A percentile compares a stretch with the other conserved stretches of the same genome.
Evolutionary conservation across 129 eudicot genomes (phyloP).

Genomic region (Flaveria sonorensis): DNA sequence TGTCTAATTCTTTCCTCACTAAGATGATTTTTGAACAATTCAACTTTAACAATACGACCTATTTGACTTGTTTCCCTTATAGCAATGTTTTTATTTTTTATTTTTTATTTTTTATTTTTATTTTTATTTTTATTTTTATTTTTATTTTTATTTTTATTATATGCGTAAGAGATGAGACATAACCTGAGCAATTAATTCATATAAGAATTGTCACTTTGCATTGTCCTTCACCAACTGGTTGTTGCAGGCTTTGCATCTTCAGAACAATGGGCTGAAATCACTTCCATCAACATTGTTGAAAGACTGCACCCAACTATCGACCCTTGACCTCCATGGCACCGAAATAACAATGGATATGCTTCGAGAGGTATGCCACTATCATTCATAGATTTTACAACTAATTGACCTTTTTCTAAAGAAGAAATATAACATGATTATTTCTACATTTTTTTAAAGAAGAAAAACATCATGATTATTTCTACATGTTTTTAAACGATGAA

Average conservation of each 20-base stretch:
- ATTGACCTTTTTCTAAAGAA: background rate
- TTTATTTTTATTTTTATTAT: background rate
- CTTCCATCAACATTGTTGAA: conserved; percentile 67
- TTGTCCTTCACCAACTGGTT: conserved; percentile 5
- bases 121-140: too few species aligned
- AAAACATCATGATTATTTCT: too few species aligned
- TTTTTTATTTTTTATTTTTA: too few species aligned
- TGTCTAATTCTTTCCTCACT: background rate
- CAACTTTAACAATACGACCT: background rate
- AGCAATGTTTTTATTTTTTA: too few species aligned
- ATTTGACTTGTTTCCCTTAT: background rate
- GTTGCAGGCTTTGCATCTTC: conserved; percentile 72
- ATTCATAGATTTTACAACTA: background rate
- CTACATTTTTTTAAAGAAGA: too few species aligned
- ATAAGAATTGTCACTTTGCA: background rate
- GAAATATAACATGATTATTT: background rate
- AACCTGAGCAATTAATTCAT: background rate
- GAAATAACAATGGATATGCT: conserved; percentile 88
- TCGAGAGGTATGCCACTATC: conserved; percentile 56
- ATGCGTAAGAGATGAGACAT: background rate
- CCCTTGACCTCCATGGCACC: conserved; percentile 88
- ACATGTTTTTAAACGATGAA: too few species aligned
- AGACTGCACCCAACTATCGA: conserved; percentile 66
- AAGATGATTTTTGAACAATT: background rate
- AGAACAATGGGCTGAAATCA: conserved; percentile 76